Evolutionary conservation across 805 yeast genomes (phyloP).

Genomic region (Yamadazyma phyllophila): DNA sequence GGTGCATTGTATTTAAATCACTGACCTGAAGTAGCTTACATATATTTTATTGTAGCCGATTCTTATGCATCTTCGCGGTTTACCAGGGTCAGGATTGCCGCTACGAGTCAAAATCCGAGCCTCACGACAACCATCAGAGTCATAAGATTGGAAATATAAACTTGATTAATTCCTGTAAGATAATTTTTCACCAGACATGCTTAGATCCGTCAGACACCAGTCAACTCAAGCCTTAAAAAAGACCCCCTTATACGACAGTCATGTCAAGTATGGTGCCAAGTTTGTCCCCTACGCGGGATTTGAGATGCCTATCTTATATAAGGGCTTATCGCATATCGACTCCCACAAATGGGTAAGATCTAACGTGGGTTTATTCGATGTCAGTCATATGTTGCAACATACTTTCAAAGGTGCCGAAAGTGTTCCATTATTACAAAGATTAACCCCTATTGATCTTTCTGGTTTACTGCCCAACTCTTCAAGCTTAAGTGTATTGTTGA

Average conservation of each 20-base stretch:
- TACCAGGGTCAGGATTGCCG: not conserved
- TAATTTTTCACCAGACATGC: constrained; percentile 6
- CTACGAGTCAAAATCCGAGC: constrained; percentile 2
- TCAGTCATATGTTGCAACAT: constrained; percentile 97
- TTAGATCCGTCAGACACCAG: constrained; percentile 20
- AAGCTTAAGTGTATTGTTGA: constrained; percentile 74
- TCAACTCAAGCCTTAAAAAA: constrained; percentile 38
- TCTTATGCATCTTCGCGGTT: no score
- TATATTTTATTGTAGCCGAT: no score
- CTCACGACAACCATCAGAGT: constrained; percentile 1
- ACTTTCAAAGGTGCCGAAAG: constrained; percentile 67
- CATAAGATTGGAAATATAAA: not conserved
- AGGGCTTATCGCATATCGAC: constrained; percentile 81
- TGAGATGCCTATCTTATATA: constrained; percentile 89
- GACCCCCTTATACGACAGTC: constrained; percentile 83
- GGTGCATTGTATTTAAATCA: not conserved
- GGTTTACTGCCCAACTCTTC: constrained; percentile 55
- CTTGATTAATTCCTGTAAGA: not conserved
- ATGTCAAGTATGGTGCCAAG: constrained; percentile 74
- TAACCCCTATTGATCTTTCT: constrained; percentile 87
- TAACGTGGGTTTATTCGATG: constrained; percentile 90
- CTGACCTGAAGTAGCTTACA: no score
- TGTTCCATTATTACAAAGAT: constrained; percentile 62
- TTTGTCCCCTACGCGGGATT: constrained; percentile 98
- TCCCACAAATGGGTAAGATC: constrained; percentile 93